Base-by-base conservation (phyloP, 805 yeast genomes). In the Sugiyamaella americana region DNA sequence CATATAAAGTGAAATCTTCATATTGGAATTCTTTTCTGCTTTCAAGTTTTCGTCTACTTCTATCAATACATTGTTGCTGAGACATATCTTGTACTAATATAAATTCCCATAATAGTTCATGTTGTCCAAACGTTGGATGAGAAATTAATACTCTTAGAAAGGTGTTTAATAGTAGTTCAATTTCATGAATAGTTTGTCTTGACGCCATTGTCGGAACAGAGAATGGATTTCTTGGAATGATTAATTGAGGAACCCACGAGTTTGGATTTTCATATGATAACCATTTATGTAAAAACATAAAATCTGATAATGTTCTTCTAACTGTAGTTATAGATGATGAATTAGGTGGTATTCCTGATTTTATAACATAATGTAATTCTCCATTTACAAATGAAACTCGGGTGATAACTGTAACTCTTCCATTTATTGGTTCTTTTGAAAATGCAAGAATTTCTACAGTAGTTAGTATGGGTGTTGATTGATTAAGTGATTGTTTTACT, bases 91-190 rank as follows among this genome's bases (percentile, higher is more conserved):
- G 59, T n/a, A 55, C 53, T 20, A 56, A 44, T 18, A 51, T 55
- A 52, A 75, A 76, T 43, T 70, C 72, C 72, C 73, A 68, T 5
- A 75, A 34, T 6, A 71, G 53, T 26, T 65, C 72, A 49, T 70
- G 67, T 3, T 63, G 56, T 3, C 58, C 40, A 16, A 68, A 56
- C 3, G 66, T 59, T 11, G 66, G 66, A 51, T 67, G 78, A 37
- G 65, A 59, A 4, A 64, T 49, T 3, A 80, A 51, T n/a, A 69
- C 59, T 17, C 70, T 62, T 11, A 84, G 57, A 30, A 80, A 64
- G 5, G 72, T 52, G 52, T 82, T 82, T 30, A 82, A 51, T 30
- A 67, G 63, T 32, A 72, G 69, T 18, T 79, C 59, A 30, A 76
- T 61, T 29, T 74, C 67, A 24, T 60, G 51, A 50, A 56, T 49